phyloP scores from a whole-genome alignment of 2,329 filamentous ascomycete genomes.

The Sporothrix sp. region DNA sequence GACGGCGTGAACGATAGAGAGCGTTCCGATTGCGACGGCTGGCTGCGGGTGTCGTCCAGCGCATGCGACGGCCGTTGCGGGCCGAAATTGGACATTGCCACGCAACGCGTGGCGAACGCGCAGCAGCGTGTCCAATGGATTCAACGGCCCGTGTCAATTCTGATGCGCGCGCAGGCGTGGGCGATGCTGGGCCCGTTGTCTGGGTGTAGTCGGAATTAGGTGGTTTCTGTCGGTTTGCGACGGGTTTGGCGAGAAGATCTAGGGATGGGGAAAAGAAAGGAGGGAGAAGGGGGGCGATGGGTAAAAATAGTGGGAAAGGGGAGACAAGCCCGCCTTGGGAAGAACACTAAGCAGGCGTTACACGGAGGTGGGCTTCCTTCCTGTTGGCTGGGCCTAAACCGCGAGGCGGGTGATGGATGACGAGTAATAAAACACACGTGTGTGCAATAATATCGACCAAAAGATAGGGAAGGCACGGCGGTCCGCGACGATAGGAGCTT shows the following conservation, averaged over 20 bases:
- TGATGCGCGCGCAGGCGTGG: too few relatives aligned
- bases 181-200: not conserved
- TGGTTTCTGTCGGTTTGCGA: constrained; percentile 23
- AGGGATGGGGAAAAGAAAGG: constrained; percentile 2
- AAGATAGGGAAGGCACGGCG: too few relatives aligned
- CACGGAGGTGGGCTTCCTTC: too few relatives aligned
- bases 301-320: constrained; percentile 5
- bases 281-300: not conserved
- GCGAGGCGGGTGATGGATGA: too few relatives aligned
- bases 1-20: constrained; percentile 16
- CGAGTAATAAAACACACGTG: too few relatives aligned
- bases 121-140: not conserved
- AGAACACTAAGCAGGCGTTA: too few relatives aligned
- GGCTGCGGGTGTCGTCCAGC: constrained; percentile 9
- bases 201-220: constrained; percentile 13
- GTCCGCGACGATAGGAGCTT: too few relatives aligned
- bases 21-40: constrained; percentile 10
- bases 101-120: not conserved
- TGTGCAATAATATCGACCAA: too few relatives aligned
- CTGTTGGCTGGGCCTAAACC: too few relatives aligned
- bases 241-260: constrained; percentile 17
- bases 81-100: constrained; percentile 23
- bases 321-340: too few relatives aligned
- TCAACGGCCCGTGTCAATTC: not conserved
- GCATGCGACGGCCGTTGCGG: constrained; percentile 12